Evolutionary conservation across 345 rosid genomes (phyloP).

Genomic region (Populus ilicifolia): DNA sequence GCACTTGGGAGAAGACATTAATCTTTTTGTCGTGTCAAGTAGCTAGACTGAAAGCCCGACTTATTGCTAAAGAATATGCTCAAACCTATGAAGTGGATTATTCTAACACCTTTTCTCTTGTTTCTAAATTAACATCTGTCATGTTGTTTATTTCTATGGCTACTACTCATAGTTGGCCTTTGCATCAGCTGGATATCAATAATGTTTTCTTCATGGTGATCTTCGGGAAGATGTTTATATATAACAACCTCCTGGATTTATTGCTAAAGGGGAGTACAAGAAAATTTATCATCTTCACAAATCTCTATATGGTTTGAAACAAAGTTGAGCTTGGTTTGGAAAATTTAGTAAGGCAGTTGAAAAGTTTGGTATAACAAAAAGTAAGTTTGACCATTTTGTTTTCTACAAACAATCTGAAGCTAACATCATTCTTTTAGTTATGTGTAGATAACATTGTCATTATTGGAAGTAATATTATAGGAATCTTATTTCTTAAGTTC

Average conservation of each 20-base stretch:
- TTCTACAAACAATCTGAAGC: neutral
- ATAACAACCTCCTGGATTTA: too few species aligned
- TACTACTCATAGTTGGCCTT: neutral
- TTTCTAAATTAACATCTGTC: neutral
- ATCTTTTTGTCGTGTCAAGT: too few species aligned
- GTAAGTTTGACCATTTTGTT: neutral
- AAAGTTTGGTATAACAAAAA: neutral
- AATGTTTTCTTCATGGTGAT: neutral
- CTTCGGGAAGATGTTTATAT: too few species aligned
- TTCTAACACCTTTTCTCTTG: too few species aligned
- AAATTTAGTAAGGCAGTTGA: neutral
- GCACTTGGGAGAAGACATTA: too few species aligned
- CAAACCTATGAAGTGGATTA: neutral
- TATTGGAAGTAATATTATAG: neutral
- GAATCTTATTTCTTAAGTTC: neutral
- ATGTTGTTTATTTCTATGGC: neutral
- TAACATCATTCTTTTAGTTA: neutral
- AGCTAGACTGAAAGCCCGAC: neutral
- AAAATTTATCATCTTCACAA: too few species aligned
- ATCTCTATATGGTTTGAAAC: neutral
- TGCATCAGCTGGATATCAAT: neutral
- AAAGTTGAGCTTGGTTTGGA: neutral
- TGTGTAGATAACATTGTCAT: neutral
- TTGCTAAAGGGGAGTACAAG: too few species aligned
- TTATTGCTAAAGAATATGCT: neutral